These are phyloP conservation scores for Acer saccharum DNA, from an alignment of 345 rosid genomes.

Conservation along the genomic window DNA sequence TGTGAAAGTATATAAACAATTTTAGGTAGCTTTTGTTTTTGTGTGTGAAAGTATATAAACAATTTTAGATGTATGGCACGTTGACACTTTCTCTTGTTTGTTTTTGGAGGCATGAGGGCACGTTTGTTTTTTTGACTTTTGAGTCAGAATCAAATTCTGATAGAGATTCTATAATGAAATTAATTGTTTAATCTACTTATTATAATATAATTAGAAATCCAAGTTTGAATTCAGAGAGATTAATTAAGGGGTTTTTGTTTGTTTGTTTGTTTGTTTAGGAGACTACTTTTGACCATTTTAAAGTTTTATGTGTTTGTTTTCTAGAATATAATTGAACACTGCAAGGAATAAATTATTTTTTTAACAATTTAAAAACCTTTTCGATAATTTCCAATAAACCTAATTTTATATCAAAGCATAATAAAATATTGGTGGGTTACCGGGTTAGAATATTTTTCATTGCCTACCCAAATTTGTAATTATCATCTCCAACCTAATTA, in stretches of 20 bases:
- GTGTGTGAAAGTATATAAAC: too few species aligned
- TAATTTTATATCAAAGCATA: too few species aligned
- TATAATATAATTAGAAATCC: neutral
- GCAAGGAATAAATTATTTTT: too few species aligned
- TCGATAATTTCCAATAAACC: too few species aligned
- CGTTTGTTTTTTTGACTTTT: neutral
- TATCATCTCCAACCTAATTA: neutral
- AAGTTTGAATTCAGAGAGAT: neutral
- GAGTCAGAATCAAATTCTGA: neutral
- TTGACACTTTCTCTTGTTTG: neutral
- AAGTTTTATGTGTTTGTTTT: neutral
- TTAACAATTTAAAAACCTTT: too few species aligned
- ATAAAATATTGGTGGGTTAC: too few species aligned
- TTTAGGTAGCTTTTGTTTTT: too few species aligned
- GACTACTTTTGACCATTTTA: neutral
- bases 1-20: too few species aligned
- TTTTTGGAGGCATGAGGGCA: neutral
- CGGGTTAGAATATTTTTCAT: too few species aligned
- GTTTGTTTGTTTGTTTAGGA: neutral
- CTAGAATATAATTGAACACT: neutral
- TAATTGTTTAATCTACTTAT: neutral
- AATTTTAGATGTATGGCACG: neutral
- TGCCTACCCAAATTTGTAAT: too few species aligned
- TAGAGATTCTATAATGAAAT: too few species aligned
- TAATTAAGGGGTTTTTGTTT: neutral